phyloP scores from a whole-genome alignment of 2,329 filamentous ascomycete species.

The Phyllosticta ampelicida region DNA sequence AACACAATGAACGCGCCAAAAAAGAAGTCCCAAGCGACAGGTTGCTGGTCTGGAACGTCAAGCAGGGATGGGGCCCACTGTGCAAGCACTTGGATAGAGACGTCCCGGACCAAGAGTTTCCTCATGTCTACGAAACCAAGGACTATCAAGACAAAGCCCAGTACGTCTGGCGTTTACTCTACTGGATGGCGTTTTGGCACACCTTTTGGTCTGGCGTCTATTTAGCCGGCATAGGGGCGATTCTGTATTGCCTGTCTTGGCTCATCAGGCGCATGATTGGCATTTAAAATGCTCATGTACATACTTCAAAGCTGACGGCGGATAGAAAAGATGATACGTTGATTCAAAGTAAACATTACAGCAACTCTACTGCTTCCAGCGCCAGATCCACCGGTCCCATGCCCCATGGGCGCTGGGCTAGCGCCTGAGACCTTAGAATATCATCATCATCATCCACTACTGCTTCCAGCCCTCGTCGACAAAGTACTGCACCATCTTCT shows the following conservation, averaged over 20 bases:
- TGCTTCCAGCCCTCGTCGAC: conserved; percentile 6
- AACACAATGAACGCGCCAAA: neutral
- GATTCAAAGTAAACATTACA: neutral
- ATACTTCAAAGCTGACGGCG: no score
- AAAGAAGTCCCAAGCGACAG: neutral
- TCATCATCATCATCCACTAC: no score
- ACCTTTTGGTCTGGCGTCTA: neutral
- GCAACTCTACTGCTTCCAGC: neutral
- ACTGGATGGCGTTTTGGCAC: neutral
- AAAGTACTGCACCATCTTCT: conserved; percentile 6
- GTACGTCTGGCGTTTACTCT: neutral
- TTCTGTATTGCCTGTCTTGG: neutral
- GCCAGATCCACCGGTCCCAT: no score
- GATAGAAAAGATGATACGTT: neutral
- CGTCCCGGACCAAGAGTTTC: neutral
- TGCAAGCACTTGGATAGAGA: neutral
- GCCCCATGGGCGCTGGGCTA: no score
- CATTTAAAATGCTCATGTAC: neutral
- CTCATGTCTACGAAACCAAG: neutral
- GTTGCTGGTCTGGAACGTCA: neutral
- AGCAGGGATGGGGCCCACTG: neutral
- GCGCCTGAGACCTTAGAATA: no score
- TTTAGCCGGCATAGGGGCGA: neutral
- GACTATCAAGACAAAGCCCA: neutral
- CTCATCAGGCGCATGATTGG: neutral